A percentile compares a stretch with the other conserved stretches of the same genome.
These are phyloP conservation scores for Xylaria sp. DNA, from an alignment of 2,329 filamentous ascomycete genomes.

Conservation along the genomic window DNA sequence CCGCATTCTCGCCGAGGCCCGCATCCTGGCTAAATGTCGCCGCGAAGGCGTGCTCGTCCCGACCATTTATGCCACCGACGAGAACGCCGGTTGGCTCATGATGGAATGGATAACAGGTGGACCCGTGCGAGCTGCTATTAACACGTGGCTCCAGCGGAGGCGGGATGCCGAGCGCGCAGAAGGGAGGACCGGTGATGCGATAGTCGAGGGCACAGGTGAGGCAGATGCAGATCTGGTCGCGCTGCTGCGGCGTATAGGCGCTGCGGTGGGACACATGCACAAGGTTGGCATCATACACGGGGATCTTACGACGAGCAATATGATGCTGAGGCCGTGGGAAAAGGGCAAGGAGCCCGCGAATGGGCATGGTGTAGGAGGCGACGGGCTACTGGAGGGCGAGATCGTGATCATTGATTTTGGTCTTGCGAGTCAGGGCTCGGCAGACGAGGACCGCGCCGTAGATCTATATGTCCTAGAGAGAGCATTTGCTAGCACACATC, in stretches of 20 bases:
- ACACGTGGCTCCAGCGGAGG: slow-evolving; percentile 71
- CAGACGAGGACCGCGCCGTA: slow-evolving; percentile 94
- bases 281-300: slow-evolving; percentile 89
- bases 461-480: slow-evolving; percentile 96
- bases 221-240: slow-evolving; percentile 64
- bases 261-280: slow-evolving; percentile 80
- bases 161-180: slow-evolving; percentile 49
- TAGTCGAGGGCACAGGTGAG: slow-evolving; percentile 49
- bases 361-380: slow-evolving; percentile 34
- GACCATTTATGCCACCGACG: slow-evolving; percentile 77
- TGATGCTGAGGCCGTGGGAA: slow-evolving; percentile 75
- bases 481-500: slow-evolving; percentile 95
- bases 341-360: slow-evolving; percentile 38
- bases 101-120: slow-evolving; percentile 86
- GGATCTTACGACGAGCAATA: slow-evolving; percentile 95
- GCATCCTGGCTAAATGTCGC: slow-evolving; percentile 82
- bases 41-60: slow-evolving; percentile 86
- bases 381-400: slow-evolving; percentile 69
- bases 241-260: slow-evolving; percentile 77
- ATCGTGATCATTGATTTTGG: slow-evolving; percentile 96
- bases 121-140: slow-evolving; percentile 76
- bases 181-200: slow-evolving; percentile 46
- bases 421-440: slow-evolving; percentile 80
- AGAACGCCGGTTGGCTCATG: slow-evolving; percentile 76
- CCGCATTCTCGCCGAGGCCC: slow-evolving; percentile 87